phyloP scores from a whole-genome alignment of 306 rosid species.

The Cucumis sativus region Cucumber_9930_V3 NC_026657.2:33145001-33145500 shows the following conservation, averaged over 20 bases:
- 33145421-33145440: background rate
- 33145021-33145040: background rate
- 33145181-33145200: background rate
- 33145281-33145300: background rate
- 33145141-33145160: background rate
- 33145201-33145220: background rate
- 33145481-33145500: no score
- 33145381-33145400: background rate
- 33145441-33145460: no score
- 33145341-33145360: background rate
- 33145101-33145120: no score
- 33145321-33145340: no score
- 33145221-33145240: background rate
- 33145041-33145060: background rate
- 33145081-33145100: background rate
- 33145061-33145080: conserved; percentile 7
- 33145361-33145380: background rate
- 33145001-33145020: background rate
- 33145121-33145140: background rate
- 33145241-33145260: background rate
- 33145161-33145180: background rate
- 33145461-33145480: no score
- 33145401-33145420: background rate
- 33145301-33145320: background rate
- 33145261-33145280: no score